A percentile compares a stretch with the other conserved stretches of the same genome.
Conservation (phyloP, 495 filamentous ascomycete species). For the Hypoxylon perforatum region DNA sequence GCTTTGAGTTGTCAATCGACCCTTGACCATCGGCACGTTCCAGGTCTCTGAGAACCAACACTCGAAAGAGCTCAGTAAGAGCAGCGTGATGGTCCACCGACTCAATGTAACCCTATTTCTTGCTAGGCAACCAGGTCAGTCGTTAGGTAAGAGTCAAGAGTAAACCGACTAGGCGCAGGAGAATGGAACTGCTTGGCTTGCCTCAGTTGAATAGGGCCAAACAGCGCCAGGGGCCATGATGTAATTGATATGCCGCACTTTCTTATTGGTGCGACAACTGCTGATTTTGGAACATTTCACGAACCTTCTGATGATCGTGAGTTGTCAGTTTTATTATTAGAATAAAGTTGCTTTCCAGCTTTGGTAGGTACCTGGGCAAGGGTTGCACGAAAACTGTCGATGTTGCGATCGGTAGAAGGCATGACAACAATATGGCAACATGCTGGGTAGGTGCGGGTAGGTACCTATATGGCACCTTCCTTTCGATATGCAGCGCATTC, state of each 20-base stretch:
- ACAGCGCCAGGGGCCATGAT: neutral
- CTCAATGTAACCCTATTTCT: neutral
- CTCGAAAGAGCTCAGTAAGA: no score
- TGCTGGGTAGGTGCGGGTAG: no score
- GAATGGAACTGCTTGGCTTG: conserved; percentile 2
- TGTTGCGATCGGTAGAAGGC: conserved; percentile 23
- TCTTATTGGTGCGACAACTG: neutral
- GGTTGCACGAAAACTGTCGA: neutral
- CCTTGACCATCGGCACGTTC: neutral
- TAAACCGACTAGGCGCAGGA: neutral
- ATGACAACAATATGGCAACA: conserved; percentile 25
- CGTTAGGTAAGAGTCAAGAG: neutral
- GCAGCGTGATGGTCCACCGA: neutral
- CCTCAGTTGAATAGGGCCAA: neutral
- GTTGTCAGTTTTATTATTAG: neutral
- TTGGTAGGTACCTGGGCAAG: no score
- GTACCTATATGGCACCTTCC: neutral
- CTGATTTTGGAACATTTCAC: neutral
- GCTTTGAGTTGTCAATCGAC: conserved; percentile 6
- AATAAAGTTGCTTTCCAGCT: neutral
- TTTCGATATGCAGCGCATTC: neutral
- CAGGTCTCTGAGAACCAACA: neutral
- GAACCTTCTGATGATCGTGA: neutral
- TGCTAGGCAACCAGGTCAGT: no score
- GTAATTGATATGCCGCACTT: neutral